These are phyloP conservation scores for Euphorbia tirucalli DNA, from an alignment of 345 rosid species.

Conservation along the genomic window DNA sequence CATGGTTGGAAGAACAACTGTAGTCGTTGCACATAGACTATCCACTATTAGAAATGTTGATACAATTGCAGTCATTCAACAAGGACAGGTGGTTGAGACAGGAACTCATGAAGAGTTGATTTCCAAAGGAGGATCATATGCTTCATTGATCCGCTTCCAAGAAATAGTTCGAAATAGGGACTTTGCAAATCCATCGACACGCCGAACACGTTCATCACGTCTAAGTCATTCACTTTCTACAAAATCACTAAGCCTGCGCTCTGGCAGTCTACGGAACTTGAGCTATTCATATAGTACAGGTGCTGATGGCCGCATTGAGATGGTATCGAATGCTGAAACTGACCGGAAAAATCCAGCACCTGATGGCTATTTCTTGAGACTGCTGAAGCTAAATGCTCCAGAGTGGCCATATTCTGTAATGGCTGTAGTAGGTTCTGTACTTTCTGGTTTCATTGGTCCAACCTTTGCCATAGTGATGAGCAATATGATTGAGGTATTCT, in stretches of 20 bases:
- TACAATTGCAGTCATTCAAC: conserved; percentile 91
- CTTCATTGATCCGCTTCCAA: conserved; percentile 89
- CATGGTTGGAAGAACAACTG: conserved; percentile 97
- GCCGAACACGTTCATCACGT: conserved; percentile 78
- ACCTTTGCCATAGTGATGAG: conserved; percentile 97
- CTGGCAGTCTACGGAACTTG: conserved; percentile 92
- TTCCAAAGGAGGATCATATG: conserved; percentile 78
- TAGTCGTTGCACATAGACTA: conserved; percentile 96
- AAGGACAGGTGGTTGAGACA: conserved; percentile 94
- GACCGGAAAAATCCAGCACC: conserved; percentile 90
- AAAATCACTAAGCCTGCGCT: conserved; percentile 86
- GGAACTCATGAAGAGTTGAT: conserved; percentile 93
- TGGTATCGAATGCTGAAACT: conserved; percentile 95
- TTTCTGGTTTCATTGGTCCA: conserved; percentile 93
- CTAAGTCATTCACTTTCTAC: conserved; percentile 90
- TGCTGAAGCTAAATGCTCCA: conserved; percentile 87
- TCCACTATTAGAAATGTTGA: conserved; percentile 94
- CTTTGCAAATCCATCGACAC: conserved; percentile 84
- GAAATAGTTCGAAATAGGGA: conserved; percentile 90
- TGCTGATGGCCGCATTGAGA: conserved; percentile 95
- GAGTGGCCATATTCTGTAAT: conserved; percentile 99
- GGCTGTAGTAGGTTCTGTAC: conserved; percentile 93
- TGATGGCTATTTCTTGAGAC: conserved; percentile 79
- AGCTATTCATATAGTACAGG: conserved; percentile 98
- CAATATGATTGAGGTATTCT: conserved; percentile 98